Conservation (phyloP, 1,284 basidiomycete species). For the Xanthoconium separans region DNA sequence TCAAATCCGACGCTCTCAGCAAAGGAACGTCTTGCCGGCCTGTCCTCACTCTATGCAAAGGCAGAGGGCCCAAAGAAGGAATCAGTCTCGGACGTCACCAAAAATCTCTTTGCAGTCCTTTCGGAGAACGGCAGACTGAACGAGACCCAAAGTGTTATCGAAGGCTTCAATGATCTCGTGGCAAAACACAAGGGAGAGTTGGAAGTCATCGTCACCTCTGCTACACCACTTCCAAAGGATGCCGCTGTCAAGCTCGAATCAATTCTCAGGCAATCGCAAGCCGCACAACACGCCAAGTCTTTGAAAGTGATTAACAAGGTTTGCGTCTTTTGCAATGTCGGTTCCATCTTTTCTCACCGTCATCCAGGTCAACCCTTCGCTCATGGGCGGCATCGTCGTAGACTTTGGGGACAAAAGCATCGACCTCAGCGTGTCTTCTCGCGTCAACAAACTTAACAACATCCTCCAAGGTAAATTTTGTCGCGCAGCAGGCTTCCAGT, state of each 20-base stretch:
- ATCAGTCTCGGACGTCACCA: slow-evolving; percentile 80
- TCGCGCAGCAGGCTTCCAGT: neutral
- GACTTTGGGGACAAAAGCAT: slow-evolving; percentile 99
- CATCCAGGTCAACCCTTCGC: slow-evolving; percentile 77
- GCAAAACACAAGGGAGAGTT: slow-evolving; percentile 92
- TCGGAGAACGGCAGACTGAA: slow-evolving; percentile 92
- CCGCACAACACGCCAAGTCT: slow-evolving; percentile 81
- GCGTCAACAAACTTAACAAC: slow-evolving; percentile 93
- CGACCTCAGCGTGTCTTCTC: slow-evolving; percentile 90
- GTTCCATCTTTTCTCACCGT: slow-evolving; percentile 6
- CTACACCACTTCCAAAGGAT: slow-evolving; percentile 74
- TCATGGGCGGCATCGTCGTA: slow-evolving; percentile 89
- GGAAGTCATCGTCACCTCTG: slow-evolving; percentile 90
- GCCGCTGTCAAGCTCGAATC: slow-evolving; percentile 76
- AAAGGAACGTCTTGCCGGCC: slow-evolving; percentile 71
- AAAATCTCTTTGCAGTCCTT: slow-evolving; percentile 90
- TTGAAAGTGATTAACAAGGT: slow-evolving; percentile 90
- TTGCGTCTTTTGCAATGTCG: slow-evolving; percentile 13
- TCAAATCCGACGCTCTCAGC: slow-evolving; percentile 87
- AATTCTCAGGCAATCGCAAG: slow-evolving; percentile 80
- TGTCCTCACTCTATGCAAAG: slow-evolving; percentile 65
- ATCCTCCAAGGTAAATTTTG: slow-evolving; percentile 69
- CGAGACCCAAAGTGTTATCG: slow-evolving; percentile 85
- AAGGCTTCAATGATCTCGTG: slow-evolving; percentile 90
- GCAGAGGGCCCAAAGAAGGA: slow-evolving; percentile 69